Conservation (phyloP, 2,329 filamentous ascomycete species). For the Xylariaceae sp. region DNA sequence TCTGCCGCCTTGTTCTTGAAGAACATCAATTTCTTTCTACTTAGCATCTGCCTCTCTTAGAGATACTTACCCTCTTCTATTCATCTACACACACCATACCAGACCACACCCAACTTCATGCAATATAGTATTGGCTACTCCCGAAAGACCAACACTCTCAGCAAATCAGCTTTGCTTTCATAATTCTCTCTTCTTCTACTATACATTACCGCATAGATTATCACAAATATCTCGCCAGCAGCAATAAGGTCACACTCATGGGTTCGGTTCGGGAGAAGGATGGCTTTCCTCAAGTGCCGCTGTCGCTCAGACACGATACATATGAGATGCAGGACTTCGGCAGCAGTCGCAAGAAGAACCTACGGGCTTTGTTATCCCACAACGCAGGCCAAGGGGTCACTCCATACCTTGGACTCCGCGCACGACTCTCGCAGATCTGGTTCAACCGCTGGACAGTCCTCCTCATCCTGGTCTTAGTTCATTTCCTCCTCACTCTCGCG, state of each 20-base stretch:
- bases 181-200: constrained; percentile 3
- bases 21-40: constrained; percentile 14
- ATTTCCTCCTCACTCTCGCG: constrained; percentile 75
- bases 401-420: constrained; percentile 87
- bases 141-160: not conserved
- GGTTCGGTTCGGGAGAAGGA: constrained; percentile 34
- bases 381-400: constrained; percentile 71
- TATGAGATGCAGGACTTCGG: constrained; percentile 36
- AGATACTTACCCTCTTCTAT: constrained; percentile 9
- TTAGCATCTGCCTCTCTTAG: constrained; percentile 21
- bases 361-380: constrained; percentile 42
- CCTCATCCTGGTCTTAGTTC: constrained; percentile 79
- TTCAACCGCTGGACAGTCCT: constrained; percentile 97
- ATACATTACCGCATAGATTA: constrained; percentile 2
- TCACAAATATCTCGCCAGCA: constrained; percentile 1
- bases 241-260: constrained; percentile 11
- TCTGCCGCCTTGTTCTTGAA: constrained; percentile 4
- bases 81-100: constrained; percentile 11
- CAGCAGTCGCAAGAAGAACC: constrained; percentile 12
- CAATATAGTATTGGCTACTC: not conserved
- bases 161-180: constrained; percentile 9
- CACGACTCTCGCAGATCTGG: constrained; percentile 93
- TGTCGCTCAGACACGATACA: constrained; percentile 34
- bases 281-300: constrained; percentile 37
- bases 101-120: constrained; percentile 8